Conservation (phyloP, 2,329 filamentous ascomycete species). For the Venturiaceae sp. region DNA sequence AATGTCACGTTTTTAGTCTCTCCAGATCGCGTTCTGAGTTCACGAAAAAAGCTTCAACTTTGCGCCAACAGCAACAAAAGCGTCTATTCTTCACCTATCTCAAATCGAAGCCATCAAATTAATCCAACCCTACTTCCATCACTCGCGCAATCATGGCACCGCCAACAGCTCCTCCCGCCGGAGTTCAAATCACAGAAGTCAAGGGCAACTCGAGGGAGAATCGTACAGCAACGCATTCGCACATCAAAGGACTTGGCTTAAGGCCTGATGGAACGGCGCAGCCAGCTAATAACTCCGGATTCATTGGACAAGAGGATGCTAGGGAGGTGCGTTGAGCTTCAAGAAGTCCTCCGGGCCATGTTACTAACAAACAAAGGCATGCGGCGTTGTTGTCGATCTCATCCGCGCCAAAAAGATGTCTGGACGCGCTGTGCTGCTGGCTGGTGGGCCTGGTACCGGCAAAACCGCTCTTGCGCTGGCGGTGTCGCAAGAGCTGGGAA, state of each 20-base stretch:
- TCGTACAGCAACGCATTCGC: conserved; percentile 91
- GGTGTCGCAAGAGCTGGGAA: conserved; percentile 92
- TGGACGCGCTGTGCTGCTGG: conserved; percentile 82
- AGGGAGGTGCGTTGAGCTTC: conserved; percentile 58
- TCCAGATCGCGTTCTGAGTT: background rate
- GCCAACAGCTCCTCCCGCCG: background rate
- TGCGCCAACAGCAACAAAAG: background rate
- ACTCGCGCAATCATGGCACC: background rate
- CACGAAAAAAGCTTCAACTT: background rate
- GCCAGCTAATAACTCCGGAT: conserved; percentile 60
- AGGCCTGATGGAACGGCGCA: conserved; percentile 80
- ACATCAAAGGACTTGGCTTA: conserved; percentile 91
- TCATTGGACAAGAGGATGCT: conserved; percentile 79
- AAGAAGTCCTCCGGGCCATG: background rate
- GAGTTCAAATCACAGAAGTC: conserved; percentile 56
- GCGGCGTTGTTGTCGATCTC: conserved; percentile 89
- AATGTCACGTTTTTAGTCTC: background rate
- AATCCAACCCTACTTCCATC: background rate
- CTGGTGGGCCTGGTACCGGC: conserved; percentile 89
- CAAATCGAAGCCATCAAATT: background rate
- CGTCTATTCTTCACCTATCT: background rate
- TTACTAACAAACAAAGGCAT: conserved; percentile 50
- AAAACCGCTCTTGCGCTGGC: conserved; percentile 95
- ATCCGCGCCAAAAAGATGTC: conserved; percentile 98
- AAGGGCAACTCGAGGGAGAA: conserved; percentile 93